phyloP scores from a whole-genome alignment of 768 basidiomycete species.

The Hericium erinaceus region DNA sequence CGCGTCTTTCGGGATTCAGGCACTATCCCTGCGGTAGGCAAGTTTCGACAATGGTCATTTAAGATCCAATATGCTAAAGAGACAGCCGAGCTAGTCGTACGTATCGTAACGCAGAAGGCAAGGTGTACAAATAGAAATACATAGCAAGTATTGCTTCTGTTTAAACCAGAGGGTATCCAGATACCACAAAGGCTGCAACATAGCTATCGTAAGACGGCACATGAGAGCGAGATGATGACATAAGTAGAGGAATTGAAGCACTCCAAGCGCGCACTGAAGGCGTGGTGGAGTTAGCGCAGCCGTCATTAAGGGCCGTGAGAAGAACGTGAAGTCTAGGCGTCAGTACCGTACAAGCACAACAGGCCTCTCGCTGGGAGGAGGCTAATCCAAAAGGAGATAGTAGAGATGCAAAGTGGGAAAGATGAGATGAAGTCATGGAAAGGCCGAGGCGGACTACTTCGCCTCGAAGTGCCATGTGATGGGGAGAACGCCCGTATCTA shows the following conservation, averaged over 20 bases:
- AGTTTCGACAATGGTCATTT: no score
- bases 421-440: no score
- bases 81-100: no score
- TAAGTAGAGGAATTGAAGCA: background rate
- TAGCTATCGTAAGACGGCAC: background rate
- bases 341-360: background rate
- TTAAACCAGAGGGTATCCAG: background rate
- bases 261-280: background rate
- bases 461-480: constrained; percentile 1
- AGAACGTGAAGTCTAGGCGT: no score
- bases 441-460: background rate
- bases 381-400: background rate
- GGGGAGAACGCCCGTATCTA: background rate
- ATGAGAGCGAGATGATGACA: background rate
- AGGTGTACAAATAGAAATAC: background rate
- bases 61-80: no score
- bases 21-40: no score
- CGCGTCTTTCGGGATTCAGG: no score
- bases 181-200: background rate
- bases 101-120: no score
- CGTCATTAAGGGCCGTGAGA: no score
- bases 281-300: no score
- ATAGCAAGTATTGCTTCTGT: background rate
- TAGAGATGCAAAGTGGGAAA: background rate
- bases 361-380: background rate